These are phyloP conservation scores for Pseudogymnoascus sp. DNA, from an alignment of 2,329 filamentous ascomycete species.

Conservation along the genomic window DNA sequence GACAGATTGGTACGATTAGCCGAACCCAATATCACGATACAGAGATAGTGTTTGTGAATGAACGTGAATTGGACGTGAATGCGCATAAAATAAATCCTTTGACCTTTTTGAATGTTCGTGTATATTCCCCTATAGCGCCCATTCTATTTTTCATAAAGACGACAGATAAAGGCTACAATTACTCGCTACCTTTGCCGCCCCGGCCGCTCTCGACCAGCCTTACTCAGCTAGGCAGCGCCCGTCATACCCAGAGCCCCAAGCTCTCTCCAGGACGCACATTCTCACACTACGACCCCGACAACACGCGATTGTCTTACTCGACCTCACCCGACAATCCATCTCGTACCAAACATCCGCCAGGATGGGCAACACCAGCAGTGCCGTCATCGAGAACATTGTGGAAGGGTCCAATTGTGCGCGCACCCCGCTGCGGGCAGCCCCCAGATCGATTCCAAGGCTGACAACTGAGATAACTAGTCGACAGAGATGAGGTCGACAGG, in stretches of 20 bases:
- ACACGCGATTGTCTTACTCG: neutral
- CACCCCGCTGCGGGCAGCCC: conserved; percentile 5
- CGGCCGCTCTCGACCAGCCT: neutral
- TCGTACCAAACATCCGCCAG: conserved; percentile 19
- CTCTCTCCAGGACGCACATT: neutral
- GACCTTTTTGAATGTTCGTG: neutral
- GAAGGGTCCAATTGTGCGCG: conserved; percentile 85
- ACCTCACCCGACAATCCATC: neutral
- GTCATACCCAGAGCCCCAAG: conserved; percentile 1
- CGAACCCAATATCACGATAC: conserved; percentile 6
- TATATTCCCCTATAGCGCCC: neutral
- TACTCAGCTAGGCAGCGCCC: neutral
- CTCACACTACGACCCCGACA: neutral
- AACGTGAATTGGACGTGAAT: neutral
- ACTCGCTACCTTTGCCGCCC: neutral
- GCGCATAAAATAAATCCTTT: neutral
- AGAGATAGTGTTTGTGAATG: conserved; percentile 2
- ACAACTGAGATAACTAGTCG: conserved; percentile 49
- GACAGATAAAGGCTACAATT: neutral
- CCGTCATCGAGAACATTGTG: conserved; percentile 89
- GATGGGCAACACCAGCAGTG: conserved; percentile 63
- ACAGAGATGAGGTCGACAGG: conserved; percentile 93
- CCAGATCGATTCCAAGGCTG: conserved; percentile 4
- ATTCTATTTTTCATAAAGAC: neutral
- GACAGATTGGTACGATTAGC: conserved; percentile 1